Base-by-base conservation (phyloP, 1,284 basidiomycete genomes). In the Cutaneotrichosporon curvatum region DNA sequence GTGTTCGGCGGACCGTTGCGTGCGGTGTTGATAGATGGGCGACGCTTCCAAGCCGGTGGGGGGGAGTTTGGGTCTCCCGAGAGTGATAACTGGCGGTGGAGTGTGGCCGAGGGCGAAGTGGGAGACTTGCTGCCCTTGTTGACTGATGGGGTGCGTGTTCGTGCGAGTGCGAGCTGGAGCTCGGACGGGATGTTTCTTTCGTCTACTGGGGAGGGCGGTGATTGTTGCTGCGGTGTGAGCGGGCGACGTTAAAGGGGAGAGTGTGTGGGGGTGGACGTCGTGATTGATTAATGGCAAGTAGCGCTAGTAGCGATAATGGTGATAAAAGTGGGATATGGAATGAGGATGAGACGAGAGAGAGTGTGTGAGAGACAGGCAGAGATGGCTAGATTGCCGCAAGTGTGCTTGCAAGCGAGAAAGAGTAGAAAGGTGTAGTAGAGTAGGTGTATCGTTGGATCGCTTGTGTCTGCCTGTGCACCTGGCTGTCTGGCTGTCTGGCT, bases 31-130 rank as follows among this genome's bases (percentile, higher is more conserved):
- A 38, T 32, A 18, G 43, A 45, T 8, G 57, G 46, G 8, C 67
- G 55, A 12, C 67, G 58, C 35, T 62, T 64, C 67, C 67, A 70
- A n/a, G 63, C 64, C 19, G 65, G 64, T 15, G 65, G 63, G 10
- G 65, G 65, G 4, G 58, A 57, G 18, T 65, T 61, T 8, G 63
- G 64, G 37, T 67, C 65, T 37, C 61, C 63, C 15, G 67, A 66
- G 12, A 68, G 48, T 30, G 58, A 58, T 5, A 61, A 56, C 21
- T 51, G 7, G 46, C 56, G 55, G 56, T 63, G 55, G 50, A 47
- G 21, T 58, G 53, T 58, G 11, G 59, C 60, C 8, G 58, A 44
- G 7, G 41, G 35, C 5, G 50, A 45, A 10, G 43, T 43, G 22
- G 47, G 51, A 1, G 53, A 30, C 25, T 40, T 37, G 37, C 42